A percentile compares a stretch with the other conserved stretches of the same genome.
Evolutionary conservation across 139 green algal genomes (phyloP).

Genomic region (Edaphochlamys debaryana): DNA sequence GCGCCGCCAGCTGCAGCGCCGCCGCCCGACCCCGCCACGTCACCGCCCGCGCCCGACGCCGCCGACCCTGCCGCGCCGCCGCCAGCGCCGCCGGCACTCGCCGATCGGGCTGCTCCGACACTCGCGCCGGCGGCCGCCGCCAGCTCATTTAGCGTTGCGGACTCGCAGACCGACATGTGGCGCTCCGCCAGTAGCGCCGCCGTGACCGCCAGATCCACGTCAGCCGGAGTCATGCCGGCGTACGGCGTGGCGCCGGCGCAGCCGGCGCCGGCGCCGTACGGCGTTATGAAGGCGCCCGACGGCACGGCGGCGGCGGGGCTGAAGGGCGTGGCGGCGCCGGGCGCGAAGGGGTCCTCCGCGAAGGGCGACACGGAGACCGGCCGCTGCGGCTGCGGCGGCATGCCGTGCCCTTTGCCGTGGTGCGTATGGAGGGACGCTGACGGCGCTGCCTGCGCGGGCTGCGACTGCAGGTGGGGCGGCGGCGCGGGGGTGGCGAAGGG

Average conservation of each 20-base stretch:
- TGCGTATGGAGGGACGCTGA: too few relatives aligned
- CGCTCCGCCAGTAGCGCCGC: constrained; percentile 20
- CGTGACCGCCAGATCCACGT: constrained; percentile 24
- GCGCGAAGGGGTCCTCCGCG: background rate
- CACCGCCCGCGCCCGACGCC: too few relatives aligned
- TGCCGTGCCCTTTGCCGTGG: too few relatives aligned
- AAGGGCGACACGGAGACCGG: background rate
- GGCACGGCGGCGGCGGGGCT: background rate
- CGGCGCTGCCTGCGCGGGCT: background rate
- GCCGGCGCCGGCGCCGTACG: background rate
- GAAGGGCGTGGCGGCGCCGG: background rate
- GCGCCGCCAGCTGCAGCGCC: too few relatives aligned
- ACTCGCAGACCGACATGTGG: constrained; percentile 33
- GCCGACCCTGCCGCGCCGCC: too few relatives aligned
- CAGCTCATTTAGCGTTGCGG: background rate
- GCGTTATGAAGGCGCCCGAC: too few relatives aligned
- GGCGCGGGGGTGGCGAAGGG: too few relatives aligned
- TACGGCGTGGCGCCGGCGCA: background rate
- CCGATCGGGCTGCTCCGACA: background rate
- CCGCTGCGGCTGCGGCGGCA: background rate
- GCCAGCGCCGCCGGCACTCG: background rate
- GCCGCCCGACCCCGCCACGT: too few relatives aligned
- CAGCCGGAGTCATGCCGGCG: constrained; percentile 7
- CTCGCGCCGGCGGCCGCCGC: background rate
- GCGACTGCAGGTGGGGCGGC: background rate